Evolutionary conservation across 2,329 filamentous ascomycete species (phyloP).

Genomic region (Fusarium praegraminearum): DNA sequence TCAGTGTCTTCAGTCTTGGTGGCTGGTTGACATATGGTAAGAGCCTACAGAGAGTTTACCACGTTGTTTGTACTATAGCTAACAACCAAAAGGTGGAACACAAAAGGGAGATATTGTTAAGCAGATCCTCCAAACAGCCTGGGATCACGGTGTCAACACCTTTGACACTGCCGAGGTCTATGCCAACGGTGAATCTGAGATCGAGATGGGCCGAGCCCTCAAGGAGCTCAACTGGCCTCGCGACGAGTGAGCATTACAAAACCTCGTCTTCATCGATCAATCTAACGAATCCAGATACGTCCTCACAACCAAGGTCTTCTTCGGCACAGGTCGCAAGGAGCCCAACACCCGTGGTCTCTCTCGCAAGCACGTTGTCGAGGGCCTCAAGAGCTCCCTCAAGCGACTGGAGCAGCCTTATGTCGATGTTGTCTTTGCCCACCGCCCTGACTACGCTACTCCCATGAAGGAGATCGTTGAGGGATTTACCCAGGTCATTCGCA

Average conservation of each 20-base stretch:
- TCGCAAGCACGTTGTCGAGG: slow-evolving; percentile 74
- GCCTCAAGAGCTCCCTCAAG: slow-evolving; percentile 44
- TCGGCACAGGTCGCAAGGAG: slow-evolving; percentile 48
- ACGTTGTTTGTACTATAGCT: neutral
- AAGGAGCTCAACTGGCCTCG: slow-evolving; percentile 69
- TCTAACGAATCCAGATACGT: slow-evolving; percentile 54
- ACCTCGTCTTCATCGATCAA: fast-evolving
- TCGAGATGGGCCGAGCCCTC: slow-evolving; percentile 71
- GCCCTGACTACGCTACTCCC: slow-evolving; percentile 44
- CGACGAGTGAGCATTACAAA: slow-evolving; percentile 56
- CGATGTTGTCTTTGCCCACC: slow-evolving; percentile 47
- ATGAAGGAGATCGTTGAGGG: slow-evolving; percentile 48
- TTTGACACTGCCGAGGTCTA: slow-evolving; percentile 71
- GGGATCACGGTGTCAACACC: slow-evolving; percentile 70
- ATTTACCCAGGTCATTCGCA: slow-evolving; percentile 46
- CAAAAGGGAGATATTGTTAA: slow-evolving; percentile 71
- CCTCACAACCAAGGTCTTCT: slow-evolving; percentile 59
- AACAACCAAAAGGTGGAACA: slow-evolving; percentile 57
- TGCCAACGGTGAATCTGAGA: slow-evolving; percentile 70
- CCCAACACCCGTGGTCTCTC: slow-evolving; percentile 72
- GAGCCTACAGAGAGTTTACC: neutral
- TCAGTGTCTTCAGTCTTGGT: slow-evolving; percentile 45
- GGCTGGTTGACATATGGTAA: slow-evolving; percentile 46
- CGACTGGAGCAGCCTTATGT: slow-evolving; percentile 46
- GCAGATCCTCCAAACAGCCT: slow-evolving; percentile 70